Percentiles rank a stretch among this genome's conserved stretches.
These are phyloP conservation scores for Chiua virens DNA, from an alignment of 768 basidiomycete genomes.

Conservation along the genomic window DNA sequence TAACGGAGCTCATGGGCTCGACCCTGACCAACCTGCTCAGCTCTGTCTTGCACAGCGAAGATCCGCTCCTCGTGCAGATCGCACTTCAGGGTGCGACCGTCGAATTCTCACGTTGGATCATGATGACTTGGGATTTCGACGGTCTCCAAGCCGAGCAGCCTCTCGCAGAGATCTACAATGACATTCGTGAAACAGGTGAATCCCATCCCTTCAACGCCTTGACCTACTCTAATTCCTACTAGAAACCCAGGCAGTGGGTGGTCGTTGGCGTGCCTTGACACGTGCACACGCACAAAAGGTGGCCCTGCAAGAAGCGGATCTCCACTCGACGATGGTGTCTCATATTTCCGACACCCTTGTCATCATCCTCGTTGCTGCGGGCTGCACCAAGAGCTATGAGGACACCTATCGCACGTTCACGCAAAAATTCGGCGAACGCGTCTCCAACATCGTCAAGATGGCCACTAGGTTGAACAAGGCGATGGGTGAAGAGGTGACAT, in stretches of 20 bases:
- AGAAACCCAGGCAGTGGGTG: constrained; percentile 55
- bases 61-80: constrained; percentile 41
- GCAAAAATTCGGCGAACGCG: constrained; percentile 35
- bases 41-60: constrained; percentile 26
- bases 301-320: constrained; percentile 31
- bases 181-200: constrained; percentile 45
- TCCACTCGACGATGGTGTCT: constrained; percentile 39
- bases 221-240: constrained; percentile 1
- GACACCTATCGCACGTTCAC: constrained; percentile 31
- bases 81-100: constrained; percentile 35
- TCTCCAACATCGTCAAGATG: constrained; percentile 35
- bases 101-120: constrained; percentile 34
- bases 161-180: constrained; percentile 35
- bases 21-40: constrained; percentile 25
- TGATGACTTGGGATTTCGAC: constrained; percentile 36
- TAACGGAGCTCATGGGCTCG: constrained; percentile 33
- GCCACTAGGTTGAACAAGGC: constrained; percentile 40
- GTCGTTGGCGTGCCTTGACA: constrained; percentile 57
- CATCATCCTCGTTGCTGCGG: constrained; percentile 42
- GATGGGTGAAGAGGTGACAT: constrained; percentile 58
- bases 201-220: not conserved
- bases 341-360: constrained; percentile 45
- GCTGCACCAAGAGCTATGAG: constrained; percentile 35
- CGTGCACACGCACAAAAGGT: constrained; percentile 41
- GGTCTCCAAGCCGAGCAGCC: constrained; percentile 29